phyloP scores from a whole-genome alignment of 208 protist genomes.

The Leishmania braziliensis region DNA sequence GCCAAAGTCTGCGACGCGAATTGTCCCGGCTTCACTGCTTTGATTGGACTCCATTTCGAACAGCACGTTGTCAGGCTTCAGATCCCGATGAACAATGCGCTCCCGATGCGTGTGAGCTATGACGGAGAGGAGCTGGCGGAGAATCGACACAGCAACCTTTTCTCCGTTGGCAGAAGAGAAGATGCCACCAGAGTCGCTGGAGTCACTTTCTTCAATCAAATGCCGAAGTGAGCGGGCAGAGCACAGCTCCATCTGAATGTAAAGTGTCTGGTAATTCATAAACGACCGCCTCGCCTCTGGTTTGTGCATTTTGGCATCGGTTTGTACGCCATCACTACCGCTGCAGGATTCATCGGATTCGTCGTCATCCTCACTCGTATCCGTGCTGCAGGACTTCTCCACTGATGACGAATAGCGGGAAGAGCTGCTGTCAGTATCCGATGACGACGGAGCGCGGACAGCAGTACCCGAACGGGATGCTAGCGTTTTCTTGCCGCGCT shows the following conservation, averaged over 20 bases:
- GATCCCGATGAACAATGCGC: conserved; percentile 77
- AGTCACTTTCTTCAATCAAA: conserved; percentile 74
- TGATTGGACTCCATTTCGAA: conserved; percentile 65
- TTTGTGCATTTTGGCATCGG: not conserved
- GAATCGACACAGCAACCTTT: conserved; percentile 63
- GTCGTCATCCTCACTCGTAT: conserved; percentile 9
- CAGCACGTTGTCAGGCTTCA: conserved; percentile 86
- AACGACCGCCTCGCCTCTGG: not conserved
- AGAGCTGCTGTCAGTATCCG: conserved; percentile 11
- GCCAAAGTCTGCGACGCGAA: conserved; percentile 86
- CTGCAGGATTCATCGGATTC: not conserved
- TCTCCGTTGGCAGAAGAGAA: conserved; percentile 61
- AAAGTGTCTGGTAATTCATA: conserved; percentile 63
- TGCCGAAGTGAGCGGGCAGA: conserved; percentile 68
- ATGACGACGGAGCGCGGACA: conserved; percentile 7
- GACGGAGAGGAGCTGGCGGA: conserved; percentile 79
- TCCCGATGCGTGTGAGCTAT: conserved; percentile 77
- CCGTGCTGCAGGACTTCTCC: not conserved
- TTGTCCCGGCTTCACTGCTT: conserved; percentile 57
- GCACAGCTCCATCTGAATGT: conserved; percentile 91
- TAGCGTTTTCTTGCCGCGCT: not conserved
- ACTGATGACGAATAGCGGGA: conserved; percentile 15
- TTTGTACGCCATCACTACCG: not conserved
- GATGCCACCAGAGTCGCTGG: conserved; percentile 30
- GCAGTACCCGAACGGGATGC: not conserved